Percentiles rank a stretch among this genome's conserved stretches.
phyloP scores from a whole-genome alignment of 139 green algal genomes.

The Picochlorum sp. region DNA sequence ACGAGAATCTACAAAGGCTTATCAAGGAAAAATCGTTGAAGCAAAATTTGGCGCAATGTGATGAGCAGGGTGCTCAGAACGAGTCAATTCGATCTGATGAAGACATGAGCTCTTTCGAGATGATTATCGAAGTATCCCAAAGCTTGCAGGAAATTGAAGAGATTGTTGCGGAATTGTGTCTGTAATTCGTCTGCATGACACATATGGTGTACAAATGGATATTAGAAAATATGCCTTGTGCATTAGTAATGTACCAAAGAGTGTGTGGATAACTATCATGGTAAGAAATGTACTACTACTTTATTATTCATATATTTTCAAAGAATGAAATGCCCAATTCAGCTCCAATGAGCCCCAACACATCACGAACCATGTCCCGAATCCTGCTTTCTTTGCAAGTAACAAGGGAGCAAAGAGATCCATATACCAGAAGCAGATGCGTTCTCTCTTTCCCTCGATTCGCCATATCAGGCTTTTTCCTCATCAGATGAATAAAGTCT shows the following conservation, averaged over 20 bases:
- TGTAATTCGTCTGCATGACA: too few species aligned
- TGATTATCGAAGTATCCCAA: background rate
- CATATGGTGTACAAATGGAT: too few species aligned
- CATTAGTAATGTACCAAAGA: too few species aligned
- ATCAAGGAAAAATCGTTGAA: background rate
- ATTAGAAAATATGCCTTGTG: too few species aligned
- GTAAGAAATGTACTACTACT: background rate
- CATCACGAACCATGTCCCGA: constrained; percentile 20
- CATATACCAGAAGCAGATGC: constrained; percentile 49
- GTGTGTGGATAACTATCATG: too few species aligned
- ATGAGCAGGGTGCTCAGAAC: background rate
- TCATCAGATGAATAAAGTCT: constrained; percentile 4
- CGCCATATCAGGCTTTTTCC: background rate
- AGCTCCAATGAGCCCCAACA: constrained; percentile 32
- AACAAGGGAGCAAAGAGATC: constrained; percentile 24
- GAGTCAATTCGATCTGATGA: background rate
- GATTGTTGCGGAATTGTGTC: background rate
- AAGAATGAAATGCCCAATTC: constrained; percentile 29
- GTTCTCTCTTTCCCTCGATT: constrained; percentile 20
- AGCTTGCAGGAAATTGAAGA: background rate
- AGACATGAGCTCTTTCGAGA: background rate
- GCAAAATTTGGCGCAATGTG: background rate
- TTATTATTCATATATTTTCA: background rate
- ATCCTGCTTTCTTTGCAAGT: constrained; percentile 31
- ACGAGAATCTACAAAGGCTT: background rate